Evolutionary conservation across 2,329 filamentous ascomycete species (phyloP).

Genomic region (Aspergillus sp.): DNA sequence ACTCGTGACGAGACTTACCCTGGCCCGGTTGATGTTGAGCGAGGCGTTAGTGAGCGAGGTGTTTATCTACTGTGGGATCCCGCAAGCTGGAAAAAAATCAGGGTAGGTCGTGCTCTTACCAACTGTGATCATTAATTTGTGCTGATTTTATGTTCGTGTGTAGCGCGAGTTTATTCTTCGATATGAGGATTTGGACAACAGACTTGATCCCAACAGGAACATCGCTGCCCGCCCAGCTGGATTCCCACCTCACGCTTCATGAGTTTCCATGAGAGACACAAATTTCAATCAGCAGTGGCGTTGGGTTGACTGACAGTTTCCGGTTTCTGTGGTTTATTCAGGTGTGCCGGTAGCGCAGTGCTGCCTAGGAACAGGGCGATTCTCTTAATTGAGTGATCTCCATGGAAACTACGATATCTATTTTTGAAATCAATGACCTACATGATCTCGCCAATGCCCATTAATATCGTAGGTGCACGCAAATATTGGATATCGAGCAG

Average conservation of each 20-base stretch:
- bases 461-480: too few species aligned
- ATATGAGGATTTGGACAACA: slow-evolving; percentile 47
- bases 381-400: slow-evolving; percentile 19
- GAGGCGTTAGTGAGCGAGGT: slow-evolving; percentile 46
- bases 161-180: slow-evolving; percentile 46
- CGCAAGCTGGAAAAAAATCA: slow-evolving; percentile 45
- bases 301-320: slow-evolving; percentile 24
- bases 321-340: slow-evolving; percentile 23
- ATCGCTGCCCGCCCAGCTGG: slow-evolving; percentile 27
- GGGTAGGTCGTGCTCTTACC: slow-evolving; percentile 28
- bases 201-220: slow-evolving; percentile 35
- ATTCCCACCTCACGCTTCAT: slow-evolving; percentile 34
- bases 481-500: too few species aligned
- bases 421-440: slow-evolving; percentile 18
- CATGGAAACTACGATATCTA: slow-evolving; percentile 20
- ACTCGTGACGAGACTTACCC: slow-evolving; percentile 45
- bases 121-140: neutral
- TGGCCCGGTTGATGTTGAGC: slow-evolving; percentile 44
- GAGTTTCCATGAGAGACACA: slow-evolving; percentile 14
- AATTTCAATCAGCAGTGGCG: slow-evolving; percentile 25
- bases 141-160: neutral
- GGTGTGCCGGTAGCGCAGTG: slow-evolving; percentile 18
- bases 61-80: slow-evolving; percentile 49
- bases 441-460: slow-evolving; percentile 11
- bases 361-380: slow-evolving; percentile 17